phyloP scores from a whole-genome alignment of 306 rosid genomes.

The Lathyrus tuberosus region DNA sequence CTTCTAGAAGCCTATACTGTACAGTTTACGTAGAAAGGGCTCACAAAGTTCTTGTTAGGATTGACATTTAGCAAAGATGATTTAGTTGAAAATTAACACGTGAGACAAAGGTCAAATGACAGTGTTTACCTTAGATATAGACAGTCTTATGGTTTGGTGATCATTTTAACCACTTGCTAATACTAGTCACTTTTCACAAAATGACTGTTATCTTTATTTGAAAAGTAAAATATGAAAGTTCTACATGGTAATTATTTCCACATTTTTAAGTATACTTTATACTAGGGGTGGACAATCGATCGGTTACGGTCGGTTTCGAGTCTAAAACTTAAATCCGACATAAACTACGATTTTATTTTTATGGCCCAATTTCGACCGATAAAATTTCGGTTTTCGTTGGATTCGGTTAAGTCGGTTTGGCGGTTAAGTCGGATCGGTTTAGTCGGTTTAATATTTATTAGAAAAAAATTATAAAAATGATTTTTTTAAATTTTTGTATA shows the following conservation, averaged over 20 bases:
- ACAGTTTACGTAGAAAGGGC: slow-evolving; percentile 22
- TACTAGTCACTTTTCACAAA: slow-evolving; percentile 29
- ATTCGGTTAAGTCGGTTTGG: too few species aligned
- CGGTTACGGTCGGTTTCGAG: too few species aligned
- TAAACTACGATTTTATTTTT: too few species aligned
- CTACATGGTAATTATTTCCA: background rate
- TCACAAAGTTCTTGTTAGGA: slow-evolving; percentile 67
- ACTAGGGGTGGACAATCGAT: too few species aligned
- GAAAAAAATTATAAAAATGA: too few species aligned
- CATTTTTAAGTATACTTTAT: too few species aligned
- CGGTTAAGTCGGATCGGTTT: too few species aligned
- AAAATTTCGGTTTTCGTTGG: too few species aligned
- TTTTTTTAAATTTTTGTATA: too few species aligned
- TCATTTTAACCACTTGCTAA: slow-evolving; percentile 75
- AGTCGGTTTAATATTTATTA: too few species aligned
- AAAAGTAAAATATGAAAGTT: background rate
- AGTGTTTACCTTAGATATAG: slow-evolving; percentile 15
- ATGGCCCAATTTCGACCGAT: too few species aligned
- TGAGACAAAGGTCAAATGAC: slow-evolving; percentile 30
- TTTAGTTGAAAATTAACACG: slow-evolving; percentile 41
- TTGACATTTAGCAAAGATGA: slow-evolving; percentile 51
- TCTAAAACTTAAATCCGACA: too few species aligned
- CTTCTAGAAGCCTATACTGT: slow-evolving; percentile 53
- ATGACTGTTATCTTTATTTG: background rate
- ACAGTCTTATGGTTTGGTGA: slow-evolving; percentile 73